These are phyloP conservation scores for Ceratobasidium sp. DNA, from an alignment of 1,284 basidiomycete genomes.

Conservation along the genomic window DNA sequence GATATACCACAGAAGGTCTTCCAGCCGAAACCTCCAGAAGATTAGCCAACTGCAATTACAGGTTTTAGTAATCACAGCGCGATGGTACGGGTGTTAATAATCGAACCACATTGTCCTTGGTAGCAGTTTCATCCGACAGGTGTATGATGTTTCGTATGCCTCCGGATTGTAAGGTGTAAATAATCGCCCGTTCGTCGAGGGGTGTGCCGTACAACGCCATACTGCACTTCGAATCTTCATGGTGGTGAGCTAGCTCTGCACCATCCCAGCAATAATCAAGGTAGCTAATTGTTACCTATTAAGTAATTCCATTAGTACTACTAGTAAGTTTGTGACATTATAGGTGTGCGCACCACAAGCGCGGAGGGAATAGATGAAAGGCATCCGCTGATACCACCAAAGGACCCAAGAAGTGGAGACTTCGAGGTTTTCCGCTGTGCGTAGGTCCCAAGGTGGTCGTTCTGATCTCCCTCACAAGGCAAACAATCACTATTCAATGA, in stretches of 20 bases:
- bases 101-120: conserved; percentile 8
- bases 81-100: neutral
- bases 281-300: neutral
- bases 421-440: neutral
- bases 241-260: neutral
- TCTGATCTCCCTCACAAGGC: neutral
- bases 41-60: neutral
- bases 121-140: neutral
- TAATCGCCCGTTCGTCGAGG: neutral
- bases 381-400: conserved; percentile 9
- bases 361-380: neutral
- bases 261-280: neutral
- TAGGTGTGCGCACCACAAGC: neutral
- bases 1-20: neutral
- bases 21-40: neutral
- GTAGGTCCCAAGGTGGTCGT: neutral
- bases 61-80: neutral
- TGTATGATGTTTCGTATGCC: neutral
- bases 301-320: neutral
- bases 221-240: neutral
- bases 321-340: neutral
- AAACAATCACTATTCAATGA: neutral
- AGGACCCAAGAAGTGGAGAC: neutral
- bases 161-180: neutral
- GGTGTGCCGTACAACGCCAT: neutral